A percentile compares a stretch with the other conserved stretches of the same genome.
These are phyloP conservation scores for Datura wrightii DNA, from an alignment of 257 asterid species.

Conservation along the genomic window DNA sequence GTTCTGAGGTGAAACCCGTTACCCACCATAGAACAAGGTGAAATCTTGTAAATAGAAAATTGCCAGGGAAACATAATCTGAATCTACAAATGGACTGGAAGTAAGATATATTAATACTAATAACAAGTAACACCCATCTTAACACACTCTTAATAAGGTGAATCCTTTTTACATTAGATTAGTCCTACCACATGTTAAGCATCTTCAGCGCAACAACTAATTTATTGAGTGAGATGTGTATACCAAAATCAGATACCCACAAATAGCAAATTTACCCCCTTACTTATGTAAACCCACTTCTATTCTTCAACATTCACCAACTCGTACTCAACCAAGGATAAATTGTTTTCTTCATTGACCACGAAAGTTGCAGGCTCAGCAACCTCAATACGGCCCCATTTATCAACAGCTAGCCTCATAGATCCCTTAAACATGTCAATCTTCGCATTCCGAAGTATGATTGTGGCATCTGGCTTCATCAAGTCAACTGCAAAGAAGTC, in stretches of 20 bases:
- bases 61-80: not conserved
- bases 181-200: slow-evolving; percentile 50
- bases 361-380: slow-evolving; percentile 66
- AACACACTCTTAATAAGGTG: slow-evolving; percentile 37
- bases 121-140: slow-evolving; percentile 30
- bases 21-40: not conserved
- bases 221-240: slow-evolving; percentile 51
- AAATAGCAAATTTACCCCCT: slow-evolving; percentile 33
- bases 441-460: slow-evolving; percentile 72
- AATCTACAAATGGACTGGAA: not conserved
- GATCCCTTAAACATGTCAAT: slow-evolving; percentile 86
- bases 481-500: slow-evolving; percentile 60
- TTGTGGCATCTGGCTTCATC: slow-evolving; percentile 64
- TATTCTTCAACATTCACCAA: slow-evolving; percentile 65
- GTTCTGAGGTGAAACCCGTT: not conserved
- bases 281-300: slow-evolving; percentile 28
- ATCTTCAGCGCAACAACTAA: slow-evolving; percentile 42
- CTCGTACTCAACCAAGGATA: slow-evolving; percentile 80
- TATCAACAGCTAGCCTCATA: slow-evolving; percentile 82
- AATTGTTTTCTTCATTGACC: slow-evolving; percentile 81
- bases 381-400: slow-evolving; percentile 81
- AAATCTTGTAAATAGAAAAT: not conserved
- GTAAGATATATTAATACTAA: slow-evolving; percentile 24
- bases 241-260: slow-evolving; percentile 53
- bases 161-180: slow-evolving; percentile 57